Conservation (phyloP, 768 basidiomycete species). For the Naematelia encephala region DNA sequence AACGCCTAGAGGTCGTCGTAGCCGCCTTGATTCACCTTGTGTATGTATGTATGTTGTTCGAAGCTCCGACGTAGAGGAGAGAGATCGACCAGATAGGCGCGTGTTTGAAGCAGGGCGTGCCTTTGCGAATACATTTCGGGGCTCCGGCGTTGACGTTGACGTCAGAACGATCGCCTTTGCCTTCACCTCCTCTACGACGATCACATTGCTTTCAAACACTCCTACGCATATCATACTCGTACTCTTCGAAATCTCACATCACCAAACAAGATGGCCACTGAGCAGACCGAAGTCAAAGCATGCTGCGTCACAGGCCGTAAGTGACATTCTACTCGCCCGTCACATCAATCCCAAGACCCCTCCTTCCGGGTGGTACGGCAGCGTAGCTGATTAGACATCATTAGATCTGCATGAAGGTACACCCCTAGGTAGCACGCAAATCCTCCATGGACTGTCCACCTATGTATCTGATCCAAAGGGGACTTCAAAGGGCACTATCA, state of each 20-base stretch:
- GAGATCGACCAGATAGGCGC: too few species aligned
- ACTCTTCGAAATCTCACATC: too few species aligned
- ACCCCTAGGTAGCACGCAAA: conserved; percentile 41
- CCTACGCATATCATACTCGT: too few species aligned
- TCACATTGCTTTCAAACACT: not conserved
- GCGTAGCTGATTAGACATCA: not conserved
- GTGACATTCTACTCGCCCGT: conserved; percentile 5
- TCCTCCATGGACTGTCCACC: conserved; percentile 47
- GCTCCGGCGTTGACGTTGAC: too few species aligned
- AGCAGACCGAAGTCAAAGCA: conserved; percentile 35
- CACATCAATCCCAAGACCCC: not conserved
- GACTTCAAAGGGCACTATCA: conserved; percentile 27
- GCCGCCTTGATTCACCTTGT: too few species aligned
- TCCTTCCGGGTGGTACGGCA: not conserved
- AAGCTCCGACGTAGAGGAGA: too few species aligned
- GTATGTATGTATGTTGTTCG: too few species aligned
- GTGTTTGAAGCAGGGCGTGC: too few species aligned
- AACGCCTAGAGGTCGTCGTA: too few species aligned
- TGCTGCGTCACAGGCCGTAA: conserved; percentile 46
- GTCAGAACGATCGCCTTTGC: too few species aligned
- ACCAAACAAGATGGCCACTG: conserved; percentile 16
- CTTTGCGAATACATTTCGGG: too few species aligned
- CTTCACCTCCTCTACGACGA: too few species aligned
- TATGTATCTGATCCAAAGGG: conserved; percentile 45
- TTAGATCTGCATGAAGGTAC: conserved; percentile 50